Base-by-base conservation (phyloP, 495 filamentous ascomycete genomes). In the Aspergillus carlsbadensis region DNA sequence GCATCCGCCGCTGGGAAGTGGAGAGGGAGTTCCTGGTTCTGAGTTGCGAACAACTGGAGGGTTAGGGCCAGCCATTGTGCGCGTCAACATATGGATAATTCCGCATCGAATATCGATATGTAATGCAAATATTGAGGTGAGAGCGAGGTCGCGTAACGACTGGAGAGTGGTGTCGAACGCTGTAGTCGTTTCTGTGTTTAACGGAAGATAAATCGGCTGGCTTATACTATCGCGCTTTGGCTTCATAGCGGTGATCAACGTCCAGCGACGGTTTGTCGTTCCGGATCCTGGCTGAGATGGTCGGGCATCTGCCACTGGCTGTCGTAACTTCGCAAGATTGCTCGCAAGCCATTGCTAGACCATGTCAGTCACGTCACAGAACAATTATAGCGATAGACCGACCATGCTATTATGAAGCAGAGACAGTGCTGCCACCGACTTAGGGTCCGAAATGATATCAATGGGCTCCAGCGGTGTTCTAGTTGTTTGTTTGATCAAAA, bases 351-450 rank as follows among this genome's bases (percentile, higher is more conserved):
- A 98, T 81, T 94, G 89, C 81, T 84, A 54, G 35, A 52, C 46
- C 4, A 39, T 20, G 37, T 73, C 39, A 74, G 65, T 29, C 7
- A 15, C 21, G 22, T 46, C 10, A 15, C 14, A 49, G 29, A 14
- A 15, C 21, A 21, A 7, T 6, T 1, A 14, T 10, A 10, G 10
- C 2, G 29, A 42, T 39, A 18, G 26, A 61, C 70, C 57, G 58
- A 81, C 81, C 92, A 96, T 96, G 79, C 93, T 97, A 56, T 89
- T 96, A 66, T 94, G 91, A 18, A 99, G 79, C 43, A 96, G 82
- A 58, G 91, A 96, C 33, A 98, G 73, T 10, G 89, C 84, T 44
- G 86, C 80, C 29, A 97, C 87, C 2, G 86, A 87, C 64, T 97
- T 94, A 17, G 88, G 83, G 63, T 99, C 95, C 3, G 85, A 84